phyloP scores from a whole-genome alignment of 2,329 filamentous ascomycete genomes.

The Colletotrichum salicis region DNA sequence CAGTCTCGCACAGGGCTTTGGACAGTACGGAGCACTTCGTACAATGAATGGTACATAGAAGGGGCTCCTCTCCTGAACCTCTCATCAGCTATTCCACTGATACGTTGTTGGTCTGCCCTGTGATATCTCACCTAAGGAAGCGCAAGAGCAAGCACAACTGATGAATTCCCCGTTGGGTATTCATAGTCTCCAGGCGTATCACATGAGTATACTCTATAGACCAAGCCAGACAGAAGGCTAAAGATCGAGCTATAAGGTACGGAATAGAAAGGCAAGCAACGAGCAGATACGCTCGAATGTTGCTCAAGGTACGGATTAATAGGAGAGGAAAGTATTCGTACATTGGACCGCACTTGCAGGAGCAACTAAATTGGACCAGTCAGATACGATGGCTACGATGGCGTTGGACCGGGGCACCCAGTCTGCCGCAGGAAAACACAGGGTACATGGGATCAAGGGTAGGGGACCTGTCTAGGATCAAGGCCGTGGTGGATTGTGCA shows the following conservation, averaged over 20 bases:
- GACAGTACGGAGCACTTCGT: too few relatives aligned
- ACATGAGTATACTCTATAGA: too few relatives aligned
- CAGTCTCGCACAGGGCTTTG: constrained; percentile 1
- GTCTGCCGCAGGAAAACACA: constrained; percentile 9
- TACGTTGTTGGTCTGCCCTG: neutral
- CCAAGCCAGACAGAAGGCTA: too few relatives aligned
- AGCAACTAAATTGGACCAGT: constrained; percentile 21
- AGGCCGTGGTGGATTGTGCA: constrained; percentile 1
- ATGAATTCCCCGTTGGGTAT: neutral
- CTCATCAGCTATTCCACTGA: neutral
- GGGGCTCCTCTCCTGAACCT: neutral
- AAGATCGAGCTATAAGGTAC: neutral
- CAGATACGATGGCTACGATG: constrained; percentile 8
- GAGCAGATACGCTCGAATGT: neutral
- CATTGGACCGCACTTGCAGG: constrained; percentile 9
- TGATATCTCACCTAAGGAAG: neutral
- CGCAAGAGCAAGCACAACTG: neutral
- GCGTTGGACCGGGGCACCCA: constrained; percentile 7
- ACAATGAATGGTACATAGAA: neutral
- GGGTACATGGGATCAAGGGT: constrained; percentile 19
- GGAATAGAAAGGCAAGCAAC: neutral
- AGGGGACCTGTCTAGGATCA: constrained; percentile 4
- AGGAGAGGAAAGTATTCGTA: too few relatives aligned
- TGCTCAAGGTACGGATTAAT: neutral
- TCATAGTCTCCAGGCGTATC: too few relatives aligned